Evolutionary conservation across 1,284 basidiomycete species (phyloP).

Genomic region (Irpex rosettiformis): DNA sequence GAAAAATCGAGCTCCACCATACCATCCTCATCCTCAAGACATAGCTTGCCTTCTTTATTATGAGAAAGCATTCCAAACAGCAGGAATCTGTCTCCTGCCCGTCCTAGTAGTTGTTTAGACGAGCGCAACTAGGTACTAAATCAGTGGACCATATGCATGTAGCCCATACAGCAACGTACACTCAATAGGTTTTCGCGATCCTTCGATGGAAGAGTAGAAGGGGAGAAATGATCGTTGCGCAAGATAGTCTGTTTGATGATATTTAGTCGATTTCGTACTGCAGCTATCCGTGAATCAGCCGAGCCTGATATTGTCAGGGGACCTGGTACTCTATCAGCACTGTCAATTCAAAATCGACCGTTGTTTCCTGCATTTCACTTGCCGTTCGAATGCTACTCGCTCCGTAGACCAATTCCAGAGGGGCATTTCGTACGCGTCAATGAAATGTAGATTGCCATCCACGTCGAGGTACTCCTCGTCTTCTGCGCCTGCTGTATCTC

Average conservation of each 20-base stretch:
- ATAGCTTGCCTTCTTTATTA: slow-evolving; percentile 86
- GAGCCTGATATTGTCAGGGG: slow-evolving; percentile 72
- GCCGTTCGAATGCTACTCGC: slow-evolving; percentile 84
- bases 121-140: slow-evolving; percentile 71
- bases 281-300: slow-evolving; percentile 73
- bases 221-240: slow-evolving; percentile 94
- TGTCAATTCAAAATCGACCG: slow-evolving; percentile 20
- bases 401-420: slow-evolving; percentile 86
- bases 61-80: slow-evolving; percentile 92
- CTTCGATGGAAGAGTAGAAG: slow-evolving; percentile 84
- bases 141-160: slow-evolving; percentile 7
- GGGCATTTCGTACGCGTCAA: slow-evolving; percentile 95
- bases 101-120: slow-evolving; percentile 93
- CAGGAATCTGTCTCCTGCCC: slow-evolving; percentile 88
- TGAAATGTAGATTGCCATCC: slow-evolving; percentile 79
- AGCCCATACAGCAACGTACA: slow-evolving; percentile 52
- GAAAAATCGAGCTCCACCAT: slow-evolving; percentile 87
- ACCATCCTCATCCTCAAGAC: slow-evolving; percentile 93
- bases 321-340: slow-evolving; percentile 34
- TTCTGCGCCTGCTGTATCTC: slow-evolving; percentile 44
- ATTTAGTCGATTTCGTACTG: slow-evolving; percentile 79
- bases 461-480: slow-evolving; percentile 74
- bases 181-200: slow-evolving; percentile 85
- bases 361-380: slow-evolving; percentile 17
- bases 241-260: slow-evolving; percentile 89